Base-by-base conservation (phyloP, 306 rosid species). In the Dalbergia oliveri region DNA sequence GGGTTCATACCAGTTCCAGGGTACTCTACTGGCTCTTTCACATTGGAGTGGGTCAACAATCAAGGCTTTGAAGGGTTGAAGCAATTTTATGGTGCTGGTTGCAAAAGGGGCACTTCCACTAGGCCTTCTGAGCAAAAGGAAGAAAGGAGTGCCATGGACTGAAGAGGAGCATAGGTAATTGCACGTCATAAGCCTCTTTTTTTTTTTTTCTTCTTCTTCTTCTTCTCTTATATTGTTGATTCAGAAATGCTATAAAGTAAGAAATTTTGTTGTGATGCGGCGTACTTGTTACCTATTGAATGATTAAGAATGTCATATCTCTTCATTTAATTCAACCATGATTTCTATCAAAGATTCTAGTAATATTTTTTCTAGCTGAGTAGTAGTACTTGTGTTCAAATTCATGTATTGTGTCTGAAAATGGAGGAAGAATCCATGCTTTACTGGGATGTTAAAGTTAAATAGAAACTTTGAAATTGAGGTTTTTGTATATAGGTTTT, bases 131-230 rank as follows among this genome's bases (percentile, higher is more conserved):
- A 90, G 11, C 94, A 90, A 92, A 83, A 86, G 94, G 88, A 92
- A 92, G 85, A 92, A 92, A 88, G 97, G 97, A 16, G 90, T 90
- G 14, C 93, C 97, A 14, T 92, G 97, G 97, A 90, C 94, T 12
- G 92, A 92, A 86, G 97, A 92, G 69, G 97, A 92, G 70, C 97
- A 92, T 86, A 92, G 94, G 97, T 92, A 82, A 66, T 14, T 78
- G 4, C 70, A 21, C 51, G 11, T 71, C 54, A 43, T 62, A 8
- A 16, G 49, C 6, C 19, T 21, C 21, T 18, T 53, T 35, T 18
- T 26, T 5, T 39, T 15, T 47, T 0, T 67, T 26, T n/a, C n/a
- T n/a, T n/a, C n/a, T n/a, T n/a, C n/a, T n/a, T n/a, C n/a, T 3
- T 33, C 8, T 10, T 8, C 3, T 10, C 14, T 47, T 70, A 9